Evolutionary conservation across 352 stramenopile species (phyloP).

Genomic region (Globisporangium echinulatum): DNA sequence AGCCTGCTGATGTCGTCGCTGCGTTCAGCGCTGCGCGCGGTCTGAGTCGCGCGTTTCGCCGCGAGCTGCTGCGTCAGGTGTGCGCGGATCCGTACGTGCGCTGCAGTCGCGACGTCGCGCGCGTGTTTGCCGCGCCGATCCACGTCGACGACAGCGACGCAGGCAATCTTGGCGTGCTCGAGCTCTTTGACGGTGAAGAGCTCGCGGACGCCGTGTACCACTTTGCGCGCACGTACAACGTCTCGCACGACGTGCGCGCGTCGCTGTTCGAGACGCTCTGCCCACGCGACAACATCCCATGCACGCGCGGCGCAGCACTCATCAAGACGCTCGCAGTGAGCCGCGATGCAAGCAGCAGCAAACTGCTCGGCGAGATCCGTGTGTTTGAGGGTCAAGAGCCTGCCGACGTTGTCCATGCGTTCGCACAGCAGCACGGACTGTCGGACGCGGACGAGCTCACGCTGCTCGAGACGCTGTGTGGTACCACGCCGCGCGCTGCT

Average conservation of each 20-base stretch:
- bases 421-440: slow-evolving; percentile 48
- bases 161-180: slow-evolving; percentile 20
- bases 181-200: slow-evolving; percentile 59
- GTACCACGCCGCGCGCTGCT: slow-evolving; percentile 3
- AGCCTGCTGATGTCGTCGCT: slow-evolving; percentile 49
- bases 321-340: slow-evolving; percentile 40
- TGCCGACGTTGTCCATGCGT: slow-evolving; percentile 62
- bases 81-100: slow-evolving; percentile 47
- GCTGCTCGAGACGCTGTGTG: slow-evolving; percentile 53
- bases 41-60: slow-evolving; percentile 29
- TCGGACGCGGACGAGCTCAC: slow-evolving; percentile 24
- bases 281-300: slow-evolving; percentile 40
- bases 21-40: slow-evolving; percentile 33
- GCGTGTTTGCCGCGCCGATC: slow-evolving; percentile 53
- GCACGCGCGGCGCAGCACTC: slow-evolving; percentile 51
- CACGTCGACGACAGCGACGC: slow-evolving; percentile 37
- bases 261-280: slow-evolving; percentile 55
- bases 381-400: slow-evolving; percentile 72
- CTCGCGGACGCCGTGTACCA: slow-evolving; percentile 58
- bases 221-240: slow-evolving; percentile 44
- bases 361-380: slow-evolving; percentile 34
- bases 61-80: slow-evolving; percentile 38
- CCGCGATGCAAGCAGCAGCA: slow-evolving; percentile 10
- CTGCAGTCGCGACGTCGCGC: slow-evolving; percentile 35
- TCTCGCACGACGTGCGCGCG: slow-evolving; percentile 36